Evolutionary conservation across 2,329 filamentous ascomycete genomes (phyloP).

Genomic region (Aspergillus niger): DNA sequence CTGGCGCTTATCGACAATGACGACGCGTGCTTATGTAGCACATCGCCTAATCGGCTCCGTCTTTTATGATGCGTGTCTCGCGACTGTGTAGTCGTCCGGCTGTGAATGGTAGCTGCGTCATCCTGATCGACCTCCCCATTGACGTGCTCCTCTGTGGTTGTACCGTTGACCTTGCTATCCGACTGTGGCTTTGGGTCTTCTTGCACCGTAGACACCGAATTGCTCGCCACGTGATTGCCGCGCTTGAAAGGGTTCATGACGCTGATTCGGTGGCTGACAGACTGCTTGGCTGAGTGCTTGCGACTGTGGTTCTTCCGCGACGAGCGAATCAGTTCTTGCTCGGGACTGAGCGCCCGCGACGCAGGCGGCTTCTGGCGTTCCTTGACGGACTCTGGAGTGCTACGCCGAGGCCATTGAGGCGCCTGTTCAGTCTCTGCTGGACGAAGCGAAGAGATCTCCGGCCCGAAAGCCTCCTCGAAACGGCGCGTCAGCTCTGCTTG

Average conservation of each 20-base stretch:
- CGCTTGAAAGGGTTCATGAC: conserved; percentile 49
- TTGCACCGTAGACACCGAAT: conserved; percentile 41
- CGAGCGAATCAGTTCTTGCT: conserved; percentile 38
- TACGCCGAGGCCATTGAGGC: conserved; percentile 49
- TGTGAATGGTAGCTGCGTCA: conserved; percentile 41
- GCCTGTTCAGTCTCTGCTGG: conserved; percentile 38
- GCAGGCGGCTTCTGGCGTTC: conserved; percentile 25
- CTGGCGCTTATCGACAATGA: conserved; percentile 31
- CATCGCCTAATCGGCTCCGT: conserved; percentile 45
- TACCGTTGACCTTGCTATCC: conserved; percentile 28
- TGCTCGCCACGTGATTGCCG: conserved; percentile 37
- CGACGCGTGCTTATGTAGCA: conserved; percentile 35
- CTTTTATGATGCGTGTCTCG: conserved; percentile 40
- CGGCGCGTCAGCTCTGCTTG: conserved; percentile 41
- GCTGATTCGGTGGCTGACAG: conserved; percentile 45
- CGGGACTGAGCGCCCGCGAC: conserved; percentile 37
- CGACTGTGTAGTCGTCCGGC: conserved; percentile 39
- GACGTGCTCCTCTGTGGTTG: conserved; percentile 2
- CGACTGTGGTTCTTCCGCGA: conserved; percentile 33
- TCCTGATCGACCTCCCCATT: conserved; percentile 29
- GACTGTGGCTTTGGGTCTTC: conserved; percentile 24
- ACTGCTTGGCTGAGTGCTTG: conserved; percentile 40
- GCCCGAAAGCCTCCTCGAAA: conserved; percentile 53
- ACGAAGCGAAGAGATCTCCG: conserved; percentile 66
- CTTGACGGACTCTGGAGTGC: conserved; percentile 32